phyloP scores from a whole-genome alignment of 2,329 filamentous ascomycete genomes.

The Biscogniauxia sp. region DNA sequence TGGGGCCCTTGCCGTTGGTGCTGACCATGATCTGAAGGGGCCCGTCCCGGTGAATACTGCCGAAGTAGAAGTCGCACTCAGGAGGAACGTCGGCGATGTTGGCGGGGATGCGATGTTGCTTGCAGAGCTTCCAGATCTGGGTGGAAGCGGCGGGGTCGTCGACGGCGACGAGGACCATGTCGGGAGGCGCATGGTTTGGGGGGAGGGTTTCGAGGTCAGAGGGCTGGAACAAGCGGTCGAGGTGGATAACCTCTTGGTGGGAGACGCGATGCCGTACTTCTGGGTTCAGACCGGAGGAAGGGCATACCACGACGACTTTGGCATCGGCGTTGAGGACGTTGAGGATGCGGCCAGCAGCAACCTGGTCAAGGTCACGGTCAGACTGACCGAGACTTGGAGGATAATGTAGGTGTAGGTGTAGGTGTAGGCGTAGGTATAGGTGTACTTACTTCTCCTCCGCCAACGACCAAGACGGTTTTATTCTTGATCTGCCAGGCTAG shows the following conservation, averaged over 20 bases:
- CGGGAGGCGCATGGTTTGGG: slow-evolving; percentile 34
- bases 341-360: slow-evolving; percentile 90
- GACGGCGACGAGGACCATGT: slow-evolving; percentile 91
- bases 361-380: slow-evolving; percentile 50
- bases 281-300: slow-evolving; percentile 74
- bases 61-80: slow-evolving; percentile 99
- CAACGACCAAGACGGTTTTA: slow-evolving; percentile 88
- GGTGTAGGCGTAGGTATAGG: slow-evolving; percentile 16
- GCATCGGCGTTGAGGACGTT: slow-evolving; percentile 92
- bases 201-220: slow-evolving; percentile 72
- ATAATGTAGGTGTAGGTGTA: background rate
- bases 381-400: no score
- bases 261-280: slow-evolving; percentile 83
- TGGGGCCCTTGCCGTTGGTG: slow-evolving; percentile 94
- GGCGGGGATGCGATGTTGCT: slow-evolving; percentile 76
- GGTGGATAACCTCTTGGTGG: slow-evolving; percentile 71
- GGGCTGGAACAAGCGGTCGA: slow-evolving; percentile 81
- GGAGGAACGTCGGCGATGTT: slow-evolving; percentile 97
- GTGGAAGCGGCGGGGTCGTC: slow-evolving; percentile 92
- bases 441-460: slow-evolving; percentile 80
- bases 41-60: slow-evolving; percentile 90
- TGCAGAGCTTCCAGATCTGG: slow-evolving; percentile 90
- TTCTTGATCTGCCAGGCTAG: slow-evolving; percentile 92
- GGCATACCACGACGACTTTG: slow-evolving; percentile 80
- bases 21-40: slow-evolving; percentile 98